Percentiles rank a stretch among this genome's conserved stretches.
Evolutionary conservation across 2,329 filamentous ascomycete species (phyloP).

Genomic region (Exserohilum turcica): DNA sequence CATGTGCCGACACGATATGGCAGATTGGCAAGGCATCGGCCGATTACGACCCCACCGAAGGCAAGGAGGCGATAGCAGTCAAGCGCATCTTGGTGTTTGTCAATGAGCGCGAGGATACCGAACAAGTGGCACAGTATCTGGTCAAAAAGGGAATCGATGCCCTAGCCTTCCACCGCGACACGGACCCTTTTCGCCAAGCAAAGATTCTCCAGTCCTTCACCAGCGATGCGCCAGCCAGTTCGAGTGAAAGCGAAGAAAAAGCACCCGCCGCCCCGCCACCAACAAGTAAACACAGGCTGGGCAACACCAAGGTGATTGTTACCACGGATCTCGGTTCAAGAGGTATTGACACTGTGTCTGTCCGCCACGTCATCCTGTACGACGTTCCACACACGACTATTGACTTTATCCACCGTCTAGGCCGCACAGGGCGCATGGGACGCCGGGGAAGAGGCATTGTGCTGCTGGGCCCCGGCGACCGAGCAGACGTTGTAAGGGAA

Average conservation of each 20-base stretch:
- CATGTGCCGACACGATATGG: conserved; percentile 94
- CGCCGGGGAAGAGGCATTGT: conserved; percentile 87
- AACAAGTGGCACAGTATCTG: conserved; percentile 79
- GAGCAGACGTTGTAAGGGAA: conserved; percentile 87
- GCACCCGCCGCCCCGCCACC: conserved; percentile 1
- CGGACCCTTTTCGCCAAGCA: conserved; percentile 74
- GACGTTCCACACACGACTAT: conserved; percentile 98
- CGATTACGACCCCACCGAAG: conserved; percentile 46
- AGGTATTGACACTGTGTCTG: conserved; percentile 91
- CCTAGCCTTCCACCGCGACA: conserved; percentile 82
- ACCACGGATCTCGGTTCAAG: conserved; percentile 91
- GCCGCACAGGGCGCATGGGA: conserved; percentile 90
- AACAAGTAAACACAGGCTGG: conserved; percentile 56
- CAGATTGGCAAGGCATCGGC: conserved; percentile 78
- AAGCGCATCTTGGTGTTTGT: conserved; percentile 95
- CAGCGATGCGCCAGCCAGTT: conserved; percentile 18
- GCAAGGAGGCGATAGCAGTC: conserved; percentile 65
- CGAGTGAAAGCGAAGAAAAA: neutral
- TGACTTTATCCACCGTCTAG: conserved; percentile 96
- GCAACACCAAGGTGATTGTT: conserved; percentile 87
- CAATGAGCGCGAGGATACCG: conserved; percentile 89
- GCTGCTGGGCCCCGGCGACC: conserved; percentile 84
- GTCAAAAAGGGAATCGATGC: conserved; percentile 86
- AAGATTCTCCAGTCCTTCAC: conserved; percentile 77
- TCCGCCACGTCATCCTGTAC: conserved; percentile 89